Evolutionary conservation across 1,284 basidiomycete genomes (phyloP).

Genomic region (Rhodotorula sp.): DNA sequence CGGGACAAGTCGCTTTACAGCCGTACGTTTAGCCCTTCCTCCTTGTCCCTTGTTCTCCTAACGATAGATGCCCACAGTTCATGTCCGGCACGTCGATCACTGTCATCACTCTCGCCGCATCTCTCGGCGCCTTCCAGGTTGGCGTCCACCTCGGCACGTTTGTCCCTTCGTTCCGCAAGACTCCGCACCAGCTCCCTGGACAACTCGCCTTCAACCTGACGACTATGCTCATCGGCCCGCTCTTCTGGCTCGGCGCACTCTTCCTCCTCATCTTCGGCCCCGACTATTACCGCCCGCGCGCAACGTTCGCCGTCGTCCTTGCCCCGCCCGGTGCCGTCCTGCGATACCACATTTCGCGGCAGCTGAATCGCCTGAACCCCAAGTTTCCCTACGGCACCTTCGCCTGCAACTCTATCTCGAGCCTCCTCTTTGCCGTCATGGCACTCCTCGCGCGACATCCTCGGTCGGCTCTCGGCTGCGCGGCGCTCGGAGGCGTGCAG

Average conservation of each 20-base stretch:
- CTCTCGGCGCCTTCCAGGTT: constrained; percentile 63
- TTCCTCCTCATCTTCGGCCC: constrained; percentile 48
- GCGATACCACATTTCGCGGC: constrained; percentile 72
- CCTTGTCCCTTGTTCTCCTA: background rate
- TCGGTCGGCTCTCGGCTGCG: constrained; percentile 55
- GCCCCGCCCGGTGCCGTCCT: constrained; percentile 83
- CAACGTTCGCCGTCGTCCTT: constrained; percentile 84
- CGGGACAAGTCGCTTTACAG: constrained; percentile 65
- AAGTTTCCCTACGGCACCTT: constrained; percentile 84
- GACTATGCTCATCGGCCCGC: constrained; percentile 37
- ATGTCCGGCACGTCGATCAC: constrained; percentile 32
- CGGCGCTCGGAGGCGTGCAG: constrained; percentile 70
- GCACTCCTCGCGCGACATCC: constrained; percentile 61
- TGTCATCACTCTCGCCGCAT: constrained; percentile 43
- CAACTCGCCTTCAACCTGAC: constrained; percentile 54
- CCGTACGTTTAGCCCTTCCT: constrained; percentile 58
- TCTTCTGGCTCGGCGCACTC: constrained; percentile 46
- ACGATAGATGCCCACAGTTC: constrained; percentile 16
- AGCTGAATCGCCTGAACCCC: constrained; percentile 63
- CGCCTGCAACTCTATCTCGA: constrained; percentile 76
- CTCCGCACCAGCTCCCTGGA: constrained; percentile 45
- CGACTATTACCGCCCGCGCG: constrained; percentile 66
- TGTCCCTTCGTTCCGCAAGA: constrained; percentile 44
- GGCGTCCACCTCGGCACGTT: constrained; percentile 57
- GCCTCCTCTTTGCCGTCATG: constrained; percentile 68